phyloP scores from a whole-genome alignment of 2,329 filamentous ascomycete species.

The Arthrobotrys iridis region DNA sequence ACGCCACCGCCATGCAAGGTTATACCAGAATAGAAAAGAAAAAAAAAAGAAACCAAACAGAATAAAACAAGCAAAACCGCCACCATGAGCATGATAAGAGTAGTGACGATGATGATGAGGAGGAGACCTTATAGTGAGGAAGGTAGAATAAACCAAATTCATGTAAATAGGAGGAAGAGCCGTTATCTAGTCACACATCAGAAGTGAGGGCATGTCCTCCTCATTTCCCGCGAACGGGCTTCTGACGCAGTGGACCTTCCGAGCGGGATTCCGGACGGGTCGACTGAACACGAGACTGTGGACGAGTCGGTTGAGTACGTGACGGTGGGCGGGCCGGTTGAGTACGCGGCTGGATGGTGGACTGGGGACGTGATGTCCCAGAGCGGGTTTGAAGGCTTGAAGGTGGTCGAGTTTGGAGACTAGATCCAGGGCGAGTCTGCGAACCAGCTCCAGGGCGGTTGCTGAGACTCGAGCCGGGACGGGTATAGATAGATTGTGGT shows the following conservation, averaged over 20 bases:
- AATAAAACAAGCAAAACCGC: not conserved
- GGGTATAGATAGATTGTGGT: not conserved
- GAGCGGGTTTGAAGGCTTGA: not conserved
- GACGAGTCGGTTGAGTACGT: conserved; percentile 4
- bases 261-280: not conserved
- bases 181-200: not conserved
- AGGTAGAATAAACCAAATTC: no score
- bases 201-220: not conserved
- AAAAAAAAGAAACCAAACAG: not conserved
- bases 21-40: no score
- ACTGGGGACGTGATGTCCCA: no score
- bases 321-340: not conserved
- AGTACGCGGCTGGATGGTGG: not conserved
- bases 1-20: no score
- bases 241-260: conserved; percentile 8
- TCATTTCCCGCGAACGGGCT: conserved; percentile 13
- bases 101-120: no score
- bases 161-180: not conserved
- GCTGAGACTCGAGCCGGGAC: not conserved
- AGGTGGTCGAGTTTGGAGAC: not conserved
- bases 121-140: no score
- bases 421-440: conserved; percentile 1
- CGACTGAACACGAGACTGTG: conserved; percentile 5
- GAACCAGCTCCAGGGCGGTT: not conserved
- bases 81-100: not conserved